These are phyloP conservation scores for Cytospora schulzeri DNA, from an alignment of 2,329 filamentous ascomycete genomes.

Conservation along the genomic window DNA sequence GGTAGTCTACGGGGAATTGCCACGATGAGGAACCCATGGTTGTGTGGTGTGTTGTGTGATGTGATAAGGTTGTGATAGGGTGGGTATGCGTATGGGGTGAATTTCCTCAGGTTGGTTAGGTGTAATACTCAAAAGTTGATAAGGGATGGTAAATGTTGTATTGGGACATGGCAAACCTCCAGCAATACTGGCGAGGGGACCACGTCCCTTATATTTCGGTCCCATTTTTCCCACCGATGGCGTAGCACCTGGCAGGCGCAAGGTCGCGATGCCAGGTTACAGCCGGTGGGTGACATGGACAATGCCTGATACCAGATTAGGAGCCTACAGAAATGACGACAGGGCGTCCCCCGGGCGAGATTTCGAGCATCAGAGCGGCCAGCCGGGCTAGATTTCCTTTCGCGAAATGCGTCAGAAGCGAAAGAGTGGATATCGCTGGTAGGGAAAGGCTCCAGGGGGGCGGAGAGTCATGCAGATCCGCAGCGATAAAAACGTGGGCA, in stretches of 20 bases:
- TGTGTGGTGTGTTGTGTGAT: background rate
- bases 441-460: background rate
- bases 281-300: background rate
- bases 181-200: background rate
- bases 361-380: background rate
- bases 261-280: background rate
- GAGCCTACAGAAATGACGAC: background rate
- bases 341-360: background rate
- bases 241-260: background rate
- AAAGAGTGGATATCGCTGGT: background rate
- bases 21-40: constrained; percentile 2
- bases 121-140: background rate
- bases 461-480: background rate
- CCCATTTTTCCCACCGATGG: background rate
- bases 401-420: background rate
- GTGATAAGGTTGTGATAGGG: background rate
- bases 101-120: background rate
- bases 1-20: constrained; percentile 7
- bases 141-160: background rate
- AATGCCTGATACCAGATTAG: background rate
- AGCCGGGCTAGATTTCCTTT: background rate
- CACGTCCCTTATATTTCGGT: background rate
- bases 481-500: no score
- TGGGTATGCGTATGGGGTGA: background rate
- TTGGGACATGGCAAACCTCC: background rate